phyloP scores from a whole-genome alignment of 768 basidiomycete genomes.

The Megacollybia marginata region DNA sequence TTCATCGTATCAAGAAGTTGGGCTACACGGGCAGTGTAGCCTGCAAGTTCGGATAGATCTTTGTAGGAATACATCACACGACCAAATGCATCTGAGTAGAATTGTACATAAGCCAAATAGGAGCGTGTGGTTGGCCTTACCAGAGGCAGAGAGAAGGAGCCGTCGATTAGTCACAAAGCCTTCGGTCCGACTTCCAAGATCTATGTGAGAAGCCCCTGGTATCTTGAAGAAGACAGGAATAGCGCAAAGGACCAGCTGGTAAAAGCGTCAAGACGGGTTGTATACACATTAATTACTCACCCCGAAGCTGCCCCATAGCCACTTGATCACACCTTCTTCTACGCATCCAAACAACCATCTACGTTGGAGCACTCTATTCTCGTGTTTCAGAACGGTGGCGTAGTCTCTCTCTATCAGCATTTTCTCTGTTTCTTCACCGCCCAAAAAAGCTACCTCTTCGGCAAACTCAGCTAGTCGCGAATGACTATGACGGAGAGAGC shows the following conservation, averaged over 20 bases:
- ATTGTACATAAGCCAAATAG: background rate
- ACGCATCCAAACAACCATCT: conserved; percentile 87
- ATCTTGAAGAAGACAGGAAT: conserved; percentile 90
- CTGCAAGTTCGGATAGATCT: conserved; percentile 91
- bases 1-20: conserved; percentile 86
- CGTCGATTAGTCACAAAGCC: conserved; percentile 97
- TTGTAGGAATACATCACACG: conserved; percentile 98
- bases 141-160: conserved; percentile 79
- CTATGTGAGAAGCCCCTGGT: conserved; percentile 56
- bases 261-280: conserved; percentile 7
- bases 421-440: conserved; percentile 87
- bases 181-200: conserved; percentile 87
- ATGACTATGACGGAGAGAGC: conserved; percentile 86
- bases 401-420: conserved; percentile 87
- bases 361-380: conserved; percentile 70
- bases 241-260: conserved; percentile 82
- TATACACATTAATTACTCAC: conserved; percentile 32
- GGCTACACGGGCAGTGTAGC: conserved; percentile 89
- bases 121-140: conserved; percentile 22
- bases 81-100: conserved; percentile 74
- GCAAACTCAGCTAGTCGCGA: conserved; percentile 85
- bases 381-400: conserved; percentile 76
- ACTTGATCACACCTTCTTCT: conserved; percentile 96
- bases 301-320: conserved; percentile 94
- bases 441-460: conserved; percentile 85